A percentile compares a stretch with the other conserved stretches of the same genome.
Conservation (phyloP, 2,329 filamentous ascomycete genomes). For the Hyphodiscus sp. region DNA sequence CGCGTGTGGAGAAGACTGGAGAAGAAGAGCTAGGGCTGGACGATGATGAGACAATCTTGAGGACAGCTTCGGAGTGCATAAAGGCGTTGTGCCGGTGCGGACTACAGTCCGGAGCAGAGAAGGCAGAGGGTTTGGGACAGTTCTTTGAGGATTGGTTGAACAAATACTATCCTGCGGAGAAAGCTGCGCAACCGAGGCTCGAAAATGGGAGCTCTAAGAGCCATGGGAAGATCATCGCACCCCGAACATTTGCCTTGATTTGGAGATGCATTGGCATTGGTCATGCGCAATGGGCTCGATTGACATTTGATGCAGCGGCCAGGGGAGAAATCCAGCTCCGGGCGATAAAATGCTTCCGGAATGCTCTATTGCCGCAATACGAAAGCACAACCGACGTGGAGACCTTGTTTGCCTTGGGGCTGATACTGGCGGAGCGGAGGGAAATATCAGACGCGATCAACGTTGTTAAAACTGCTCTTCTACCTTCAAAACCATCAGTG, state of each 20-base stretch:
- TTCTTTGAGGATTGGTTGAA: slow-evolving; percentile 72
- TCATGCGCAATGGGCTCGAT: slow-evolving; percentile 79
- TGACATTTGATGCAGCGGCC: slow-evolving; percentile 67
- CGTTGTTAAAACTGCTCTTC: slow-evolving; percentile 69
- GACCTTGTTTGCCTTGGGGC: slow-evolving; percentile 70
- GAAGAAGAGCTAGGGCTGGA: slow-evolving; percentile 68
- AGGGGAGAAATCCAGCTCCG: slow-evolving; percentile 69
- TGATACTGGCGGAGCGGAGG: slow-evolving; percentile 83
- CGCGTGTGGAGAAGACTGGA: slow-evolving; percentile 72
- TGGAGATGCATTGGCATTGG: slow-evolving; percentile 84
- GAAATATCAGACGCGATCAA: slow-evolving; percentile 77
- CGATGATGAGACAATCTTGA: slow-evolving; percentile 67
- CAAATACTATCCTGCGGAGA: slow-evolving; percentile 38
- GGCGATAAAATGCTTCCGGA: slow-evolving; percentile 69
- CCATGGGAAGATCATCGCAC: slow-evolving; percentile 40
- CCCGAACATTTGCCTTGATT: slow-evolving; percentile 57
- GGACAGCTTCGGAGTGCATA: slow-evolving; percentile 75
- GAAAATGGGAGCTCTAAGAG: slow-evolving; percentile 14
- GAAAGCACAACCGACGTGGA: slow-evolving; percentile 64
- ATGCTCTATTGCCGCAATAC: slow-evolving; percentile 61
- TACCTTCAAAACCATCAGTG: slow-evolving; percentile 46
- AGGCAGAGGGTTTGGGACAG: slow-evolving; percentile 62
- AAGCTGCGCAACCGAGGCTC: slow-evolving; percentile 10
- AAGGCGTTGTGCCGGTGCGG: slow-evolving; percentile 79
- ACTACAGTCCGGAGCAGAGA: slow-evolving; percentile 66